These are phyloP conservation scores for Homolaphlyctis polyrhiza DNA, from an alignment of 371 early-diverging fungal species.

Conservation along the genomic window DNA sequence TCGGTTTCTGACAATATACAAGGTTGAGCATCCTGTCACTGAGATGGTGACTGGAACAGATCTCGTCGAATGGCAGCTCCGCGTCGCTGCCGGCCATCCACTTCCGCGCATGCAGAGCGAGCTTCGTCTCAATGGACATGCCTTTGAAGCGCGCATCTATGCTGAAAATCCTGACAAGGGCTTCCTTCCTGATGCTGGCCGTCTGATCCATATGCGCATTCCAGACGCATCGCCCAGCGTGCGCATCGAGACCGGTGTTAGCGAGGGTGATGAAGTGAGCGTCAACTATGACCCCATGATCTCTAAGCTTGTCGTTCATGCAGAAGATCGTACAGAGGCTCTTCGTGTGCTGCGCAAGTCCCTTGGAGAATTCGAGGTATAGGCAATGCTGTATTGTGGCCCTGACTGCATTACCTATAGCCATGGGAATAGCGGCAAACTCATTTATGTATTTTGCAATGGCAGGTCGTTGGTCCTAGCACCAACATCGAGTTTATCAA, in stretches of 20 bases:
- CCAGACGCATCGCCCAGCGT: slow-evolving; percentile 54
- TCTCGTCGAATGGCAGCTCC: slow-evolving; percentile 88
- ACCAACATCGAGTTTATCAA: slow-evolving; percentile 92
- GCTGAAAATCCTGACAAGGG: slow-evolving; percentile 93
- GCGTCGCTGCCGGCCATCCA: slow-evolving; percentile 80
- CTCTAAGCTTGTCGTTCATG: slow-evolving; percentile 88
- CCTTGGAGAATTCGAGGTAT: slow-evolving; percentile 70
- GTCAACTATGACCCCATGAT: slow-evolving; percentile 98
- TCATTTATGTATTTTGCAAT: neutral
- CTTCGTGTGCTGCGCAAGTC: slow-evolving; percentile 74
- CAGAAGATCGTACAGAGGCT: slow-evolving; percentile 78
- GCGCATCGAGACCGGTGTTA: slow-evolving; percentile 89
- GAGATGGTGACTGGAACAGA: slow-evolving; percentile 94
- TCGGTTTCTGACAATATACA: slow-evolving; percentile 43
- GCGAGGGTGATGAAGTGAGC: slow-evolving; percentile 84
- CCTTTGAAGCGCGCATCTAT: slow-evolving; percentile 96
- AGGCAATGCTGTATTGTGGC: neutral
- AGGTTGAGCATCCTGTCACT: slow-evolving; percentile 97
- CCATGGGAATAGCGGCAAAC: neutral
- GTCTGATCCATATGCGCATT: slow-evolving; percentile 69
- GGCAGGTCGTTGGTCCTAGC: slow-evolving; percentile 75
- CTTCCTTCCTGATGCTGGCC: slow-evolving; percentile 94
- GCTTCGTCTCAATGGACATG: slow-evolving; percentile 72
- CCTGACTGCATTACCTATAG: too few species aligned
- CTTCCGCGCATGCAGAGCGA: slow-evolving; percentile 72